Percentiles rank a stretch among this genome's conserved stretches.
These are phyloP conservation scores for Verticillium dahliae DNA, from an alignment of 2,329 filamentous ascomycete species.

Conservation along the genomic window DNA sequence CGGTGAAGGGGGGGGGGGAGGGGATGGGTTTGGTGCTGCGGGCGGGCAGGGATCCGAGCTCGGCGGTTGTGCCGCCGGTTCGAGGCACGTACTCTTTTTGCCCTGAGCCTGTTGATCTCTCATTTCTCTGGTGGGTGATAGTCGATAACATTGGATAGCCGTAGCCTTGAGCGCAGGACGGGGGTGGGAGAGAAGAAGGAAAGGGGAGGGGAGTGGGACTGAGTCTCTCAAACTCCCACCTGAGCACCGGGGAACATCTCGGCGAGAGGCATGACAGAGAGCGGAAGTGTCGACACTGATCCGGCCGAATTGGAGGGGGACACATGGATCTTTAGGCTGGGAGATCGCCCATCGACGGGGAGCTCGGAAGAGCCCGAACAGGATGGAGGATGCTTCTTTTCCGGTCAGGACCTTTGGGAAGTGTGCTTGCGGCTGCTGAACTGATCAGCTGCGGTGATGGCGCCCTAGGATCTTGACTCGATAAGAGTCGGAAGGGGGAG, in stretches of 20 bases:
- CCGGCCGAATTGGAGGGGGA: slow-evolving; percentile 10
- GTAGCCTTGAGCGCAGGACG: background rate
- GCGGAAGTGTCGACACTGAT: background rate
- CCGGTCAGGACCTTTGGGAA: background rate
- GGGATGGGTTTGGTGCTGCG: background rate
- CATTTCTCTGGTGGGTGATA: background rate
- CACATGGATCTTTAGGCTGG: slow-evolving; percentile 6
- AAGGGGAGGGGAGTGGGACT: background rate
- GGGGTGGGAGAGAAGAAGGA: background rate
- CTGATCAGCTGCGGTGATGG: background rate
- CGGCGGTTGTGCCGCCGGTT: background rate
- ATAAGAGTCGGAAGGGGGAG: background rate
- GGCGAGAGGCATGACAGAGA: background rate
- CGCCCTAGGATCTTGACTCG: background rate
- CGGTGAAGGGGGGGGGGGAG: background rate
- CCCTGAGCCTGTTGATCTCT: background rate
- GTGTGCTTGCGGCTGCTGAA: background rate
- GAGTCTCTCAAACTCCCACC: background rate
- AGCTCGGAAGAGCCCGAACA: background rate
- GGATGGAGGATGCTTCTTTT: background rate
- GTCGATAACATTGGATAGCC: background rate
- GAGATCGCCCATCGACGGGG: background rate
- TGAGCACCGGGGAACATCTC: background rate
- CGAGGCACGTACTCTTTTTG: background rate
- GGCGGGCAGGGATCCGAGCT: background rate